A percentile compares a stretch with the other conserved stretches of the same genome.
phyloP scores from a whole-genome alignment of 768 basidiomycete species.

The Lentinula sp. region DNA sequence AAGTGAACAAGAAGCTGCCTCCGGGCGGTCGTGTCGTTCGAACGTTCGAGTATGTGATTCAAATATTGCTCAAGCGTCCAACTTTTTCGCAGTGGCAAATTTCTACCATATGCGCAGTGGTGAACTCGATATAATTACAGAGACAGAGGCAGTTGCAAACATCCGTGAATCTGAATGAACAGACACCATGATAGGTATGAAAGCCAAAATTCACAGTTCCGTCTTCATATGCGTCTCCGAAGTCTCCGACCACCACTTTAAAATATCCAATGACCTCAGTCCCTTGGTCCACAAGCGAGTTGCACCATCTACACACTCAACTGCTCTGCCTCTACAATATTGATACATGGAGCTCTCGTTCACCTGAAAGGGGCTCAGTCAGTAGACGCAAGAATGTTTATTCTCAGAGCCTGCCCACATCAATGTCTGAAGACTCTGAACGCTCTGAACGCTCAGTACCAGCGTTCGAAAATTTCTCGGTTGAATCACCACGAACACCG shows the following conservation, averaged over 20 bases:
- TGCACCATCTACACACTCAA: neutral
- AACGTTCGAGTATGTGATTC: no score
- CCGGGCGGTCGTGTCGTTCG: no score
- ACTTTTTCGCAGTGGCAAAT: no score
- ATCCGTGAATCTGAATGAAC: no score
- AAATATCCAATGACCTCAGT: neutral
- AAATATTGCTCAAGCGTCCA: no score
- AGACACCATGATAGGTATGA: no score
- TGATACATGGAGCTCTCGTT: neutral
- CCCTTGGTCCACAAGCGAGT: neutral
- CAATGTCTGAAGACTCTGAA: neutral
- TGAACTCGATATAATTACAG: no score
- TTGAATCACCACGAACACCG: neutral
- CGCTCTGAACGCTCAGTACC: neutral
- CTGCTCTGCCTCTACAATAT: neutral
- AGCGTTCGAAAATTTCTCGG: neutral
- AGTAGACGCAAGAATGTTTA: slow-evolving; percentile 35
- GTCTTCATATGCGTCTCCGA: neutral
- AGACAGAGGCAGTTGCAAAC: no score
- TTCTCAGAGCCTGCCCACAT: slow-evolving; percentile 34
- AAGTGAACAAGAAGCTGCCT: no score
- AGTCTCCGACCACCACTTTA: neutral
- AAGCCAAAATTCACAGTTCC: neutral
- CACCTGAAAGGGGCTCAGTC: neutral
- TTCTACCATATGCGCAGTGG: no score